These are phyloP conservation scores for Periglandula ipomoeae DNA, from an alignment of 2,329 filamentous ascomycete species.

Conservation along the genomic window DNA sequence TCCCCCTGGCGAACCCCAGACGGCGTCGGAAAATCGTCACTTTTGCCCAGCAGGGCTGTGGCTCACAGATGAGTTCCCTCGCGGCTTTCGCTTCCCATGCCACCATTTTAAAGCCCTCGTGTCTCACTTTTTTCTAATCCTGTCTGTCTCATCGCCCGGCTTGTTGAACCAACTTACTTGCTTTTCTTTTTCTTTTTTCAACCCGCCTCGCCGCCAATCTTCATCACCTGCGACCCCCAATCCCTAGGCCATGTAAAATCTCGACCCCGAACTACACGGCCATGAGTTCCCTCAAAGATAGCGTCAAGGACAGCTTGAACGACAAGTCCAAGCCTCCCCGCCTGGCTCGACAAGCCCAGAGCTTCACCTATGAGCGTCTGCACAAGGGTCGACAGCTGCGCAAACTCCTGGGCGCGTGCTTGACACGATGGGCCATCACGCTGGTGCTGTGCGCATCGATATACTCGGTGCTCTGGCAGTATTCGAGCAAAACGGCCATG, in stretches of 20 bases:
- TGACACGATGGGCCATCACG: constrained; percentile 20
- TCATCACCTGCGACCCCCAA: not conserved
- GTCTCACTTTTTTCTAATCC: too few species aligned
- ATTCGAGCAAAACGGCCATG: constrained; percentile 21
- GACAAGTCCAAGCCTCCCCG: constrained; percentile 2
- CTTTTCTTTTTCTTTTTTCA: too few species aligned
- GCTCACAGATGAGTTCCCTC: too few species aligned
- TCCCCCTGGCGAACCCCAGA: too few species aligned
- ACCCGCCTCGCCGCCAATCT: too few species aligned
- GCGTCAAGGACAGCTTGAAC: not conserved
- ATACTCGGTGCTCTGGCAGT: constrained; percentile 20
- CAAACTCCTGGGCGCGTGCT: constrained; percentile 10
- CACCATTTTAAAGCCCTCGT: too few species aligned
- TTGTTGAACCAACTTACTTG: too few species aligned
- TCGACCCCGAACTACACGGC: not conserved
- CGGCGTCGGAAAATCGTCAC: too few species aligned
- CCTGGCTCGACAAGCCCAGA: not conserved
- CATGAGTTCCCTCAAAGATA: constrained; percentile 1
- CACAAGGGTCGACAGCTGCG: constrained; percentile 13
- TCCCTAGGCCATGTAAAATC: not conserved
- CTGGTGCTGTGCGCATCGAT: constrained; percentile 18
- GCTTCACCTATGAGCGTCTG: constrained; percentile 16
- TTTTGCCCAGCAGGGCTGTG: too few species aligned
- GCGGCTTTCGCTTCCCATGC: too few species aligned
- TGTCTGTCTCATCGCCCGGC: too few species aligned